Evolutionary conservation across 2,329 filamentous ascomycete genomes (phyloP).

Genomic region (Diaporthe helianthi): DNA sequence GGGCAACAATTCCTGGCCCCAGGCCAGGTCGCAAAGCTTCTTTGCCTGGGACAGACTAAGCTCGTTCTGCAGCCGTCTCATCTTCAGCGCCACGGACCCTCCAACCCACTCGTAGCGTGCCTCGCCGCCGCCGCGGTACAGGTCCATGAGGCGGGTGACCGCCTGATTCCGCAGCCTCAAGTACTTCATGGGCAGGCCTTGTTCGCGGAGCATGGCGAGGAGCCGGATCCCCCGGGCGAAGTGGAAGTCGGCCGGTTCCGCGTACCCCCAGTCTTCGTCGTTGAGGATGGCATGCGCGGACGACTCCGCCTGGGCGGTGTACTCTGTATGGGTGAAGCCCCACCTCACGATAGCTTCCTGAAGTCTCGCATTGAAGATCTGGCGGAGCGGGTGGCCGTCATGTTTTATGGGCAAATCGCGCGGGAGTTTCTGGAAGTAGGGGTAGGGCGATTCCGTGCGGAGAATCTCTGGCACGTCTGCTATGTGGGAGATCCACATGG

Average conservation of each 20-base stretch:
- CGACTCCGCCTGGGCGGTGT: conserved; percentile 33
- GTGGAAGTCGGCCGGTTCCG: conserved; percentile 38
- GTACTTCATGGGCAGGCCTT: conserved; percentile 41
- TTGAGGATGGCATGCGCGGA: conserved; percentile 11
- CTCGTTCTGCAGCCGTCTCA: conserved; percentile 38
- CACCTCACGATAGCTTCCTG: conserved; percentile 52
- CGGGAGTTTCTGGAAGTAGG: conserved; percentile 46
- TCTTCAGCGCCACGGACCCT: conserved; percentile 25
- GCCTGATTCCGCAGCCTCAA: conserved; percentile 40
- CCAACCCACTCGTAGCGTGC: conserved; percentile 36
- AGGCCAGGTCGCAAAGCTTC: conserved; percentile 46
- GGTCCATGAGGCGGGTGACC: conserved; percentile 42
- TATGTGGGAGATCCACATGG: conserved; percentile 52
- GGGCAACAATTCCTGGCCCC: conserved; percentile 46
- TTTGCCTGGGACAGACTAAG: conserved; percentile 45
- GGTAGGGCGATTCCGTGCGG: conserved; percentile 41
- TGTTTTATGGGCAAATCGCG: conserved; percentile 51
- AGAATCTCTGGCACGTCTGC: conserved; percentile 50
- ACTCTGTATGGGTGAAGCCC: conserved; percentile 51
- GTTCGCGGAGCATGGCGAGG: conserved; percentile 43
- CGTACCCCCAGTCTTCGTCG: not conserved
- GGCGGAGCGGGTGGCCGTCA: conserved; percentile 54
- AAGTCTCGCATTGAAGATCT: conserved; percentile 52
- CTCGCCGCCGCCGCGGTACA: conserved; percentile 43
- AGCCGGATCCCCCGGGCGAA: conserved; percentile 44